Conservation (phyloP, 257 asterid genomes). For the Sherardia arvensis region DNA sequence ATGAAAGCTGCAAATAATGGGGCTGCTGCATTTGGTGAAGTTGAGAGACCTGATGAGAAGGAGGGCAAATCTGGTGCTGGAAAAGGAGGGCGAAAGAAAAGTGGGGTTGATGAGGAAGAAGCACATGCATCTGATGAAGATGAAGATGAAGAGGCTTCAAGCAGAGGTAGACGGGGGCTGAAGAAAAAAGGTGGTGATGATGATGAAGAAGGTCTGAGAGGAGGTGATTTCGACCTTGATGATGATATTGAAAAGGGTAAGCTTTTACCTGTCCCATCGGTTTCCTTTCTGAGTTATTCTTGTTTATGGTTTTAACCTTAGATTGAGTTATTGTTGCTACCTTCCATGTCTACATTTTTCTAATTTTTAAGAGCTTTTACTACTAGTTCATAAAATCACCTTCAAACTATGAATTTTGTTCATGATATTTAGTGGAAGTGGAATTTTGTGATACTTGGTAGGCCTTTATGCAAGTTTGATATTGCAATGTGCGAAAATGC, state of each 20-base stretch:
- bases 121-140: conserved; percentile 85
- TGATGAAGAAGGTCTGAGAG: conserved; percentile 97
- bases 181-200: conserved; percentile 61
- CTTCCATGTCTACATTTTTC: background rate
- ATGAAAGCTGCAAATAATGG: conserved; percentile 96
- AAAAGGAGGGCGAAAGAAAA: conserved; percentile 50
- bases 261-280: conserved; percentile 5
- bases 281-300: background rate
- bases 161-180: conserved; percentile 63
- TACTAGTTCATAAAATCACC: background rate
- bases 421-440: background rate
- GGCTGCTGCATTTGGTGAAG: conserved; percentile 94
- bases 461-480: background rate
- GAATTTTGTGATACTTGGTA: background rate
- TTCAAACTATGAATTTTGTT: background rate
- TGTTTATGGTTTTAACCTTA: background rate
- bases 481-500: conserved; percentile 2
- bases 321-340: background rate
- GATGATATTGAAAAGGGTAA: conserved; percentile 94
- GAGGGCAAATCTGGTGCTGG: conserved; percentile 66
- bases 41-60: conserved; percentile 57
- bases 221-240: conserved; percentile 94
- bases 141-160: conserved; percentile 61
- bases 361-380: background rate
- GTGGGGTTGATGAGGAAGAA: conserved; percentile 61